These are phyloP conservation scores for Backusella parvicylindrica DNA, from an alignment of 192 early-diverging fungal species.

Conservation along the genomic window DNA sequence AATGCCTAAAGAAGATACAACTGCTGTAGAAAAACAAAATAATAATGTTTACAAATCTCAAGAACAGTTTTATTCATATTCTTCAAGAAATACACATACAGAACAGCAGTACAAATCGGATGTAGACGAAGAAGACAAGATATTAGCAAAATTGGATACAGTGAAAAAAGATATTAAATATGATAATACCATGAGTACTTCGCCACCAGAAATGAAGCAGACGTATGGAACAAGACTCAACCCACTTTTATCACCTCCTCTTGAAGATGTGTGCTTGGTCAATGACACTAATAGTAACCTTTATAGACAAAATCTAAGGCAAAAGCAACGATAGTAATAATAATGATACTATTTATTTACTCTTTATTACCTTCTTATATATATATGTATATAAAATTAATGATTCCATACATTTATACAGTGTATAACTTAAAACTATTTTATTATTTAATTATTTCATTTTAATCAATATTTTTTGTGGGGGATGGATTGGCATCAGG, in stretches of 20 bases:
- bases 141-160: neutral
- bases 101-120: neutral
- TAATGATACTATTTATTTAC: too few relatives aligned
- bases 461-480: neutral
- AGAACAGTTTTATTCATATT: neutral
- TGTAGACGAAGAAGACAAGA: neutral
- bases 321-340: neutral
- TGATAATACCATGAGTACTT: neutral
- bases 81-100: neutral
- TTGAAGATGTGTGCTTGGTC: neutral
- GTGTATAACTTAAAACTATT: neutral
- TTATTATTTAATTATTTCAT: neutral
- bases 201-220: neutral
- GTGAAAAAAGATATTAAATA: neutral
- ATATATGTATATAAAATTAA: neutral
- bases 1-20: neutral
- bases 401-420: neutral
- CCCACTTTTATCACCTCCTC: neutral
- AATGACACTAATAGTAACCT: neutral
- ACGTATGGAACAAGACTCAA: neutral
- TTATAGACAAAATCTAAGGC: neutral
- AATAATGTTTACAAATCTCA: neutral
- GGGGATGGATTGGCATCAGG: neutral
- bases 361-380: too few relatives aligned
- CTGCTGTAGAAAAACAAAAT: neutral